Conservation (phyloP, 306 rosid species). For the Sicyos baderoa region DNA sequence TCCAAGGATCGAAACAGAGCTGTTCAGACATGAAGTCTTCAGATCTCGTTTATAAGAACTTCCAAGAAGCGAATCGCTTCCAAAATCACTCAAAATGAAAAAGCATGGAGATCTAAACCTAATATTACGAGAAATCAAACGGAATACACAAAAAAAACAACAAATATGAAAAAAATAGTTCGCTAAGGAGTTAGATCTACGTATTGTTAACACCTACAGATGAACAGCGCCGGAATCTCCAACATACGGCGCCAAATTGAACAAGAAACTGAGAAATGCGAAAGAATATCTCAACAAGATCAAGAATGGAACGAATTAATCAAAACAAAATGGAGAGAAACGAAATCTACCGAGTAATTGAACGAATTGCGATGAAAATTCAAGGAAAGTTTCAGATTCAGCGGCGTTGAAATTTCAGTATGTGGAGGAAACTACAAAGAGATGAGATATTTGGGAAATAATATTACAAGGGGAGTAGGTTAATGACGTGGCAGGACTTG, state of each 20-base stretch:
- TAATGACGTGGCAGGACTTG: neutral
- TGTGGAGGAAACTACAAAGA: neutral
- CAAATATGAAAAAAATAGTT: neutral
- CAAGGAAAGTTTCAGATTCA: conserved; percentile 5
- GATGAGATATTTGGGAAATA: neutral
- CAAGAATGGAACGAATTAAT: no score
- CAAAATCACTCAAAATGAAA: neutral
- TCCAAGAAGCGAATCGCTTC: neutral
- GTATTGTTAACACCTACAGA: neutral
- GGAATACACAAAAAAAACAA: neutral
- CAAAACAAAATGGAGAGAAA: no score
- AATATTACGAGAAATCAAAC: conserved; percentile 1
- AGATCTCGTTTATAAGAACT: neutral
- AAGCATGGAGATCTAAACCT: neutral
- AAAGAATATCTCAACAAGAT: neutral
- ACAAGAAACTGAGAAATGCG: neutral
- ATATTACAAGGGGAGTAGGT: neutral
- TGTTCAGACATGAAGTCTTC: conserved; percentile 1
- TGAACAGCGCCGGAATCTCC: neutral
- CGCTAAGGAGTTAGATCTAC: neutral
- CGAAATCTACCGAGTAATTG: neutral
- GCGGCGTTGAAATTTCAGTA: conserved; percentile 24
- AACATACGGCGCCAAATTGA: neutral
- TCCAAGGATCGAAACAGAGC: neutral
- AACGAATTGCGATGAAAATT: conserved; percentile 11